phyloP scores from a whole-genome alignment of 2,329 filamentous ascomycete species.

The Venturia pyrina region DNA sequence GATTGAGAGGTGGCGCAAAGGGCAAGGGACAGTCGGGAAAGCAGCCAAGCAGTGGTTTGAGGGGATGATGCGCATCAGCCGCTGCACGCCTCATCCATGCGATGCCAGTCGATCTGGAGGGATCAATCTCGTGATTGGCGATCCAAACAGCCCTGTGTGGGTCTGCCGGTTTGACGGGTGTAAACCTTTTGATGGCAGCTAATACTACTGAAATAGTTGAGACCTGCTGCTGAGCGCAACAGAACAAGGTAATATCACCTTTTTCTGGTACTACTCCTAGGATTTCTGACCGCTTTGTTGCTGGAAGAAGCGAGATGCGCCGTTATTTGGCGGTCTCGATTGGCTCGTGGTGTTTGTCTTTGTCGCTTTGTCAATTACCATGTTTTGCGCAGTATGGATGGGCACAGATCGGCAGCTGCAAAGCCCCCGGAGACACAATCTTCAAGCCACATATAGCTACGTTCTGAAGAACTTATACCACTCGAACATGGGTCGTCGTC shows the following conservation, averaged over 20 bases:
- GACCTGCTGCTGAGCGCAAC: constrained; percentile 8
- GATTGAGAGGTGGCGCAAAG: constrained; percentile 23
- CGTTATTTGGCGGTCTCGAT: not conserved
- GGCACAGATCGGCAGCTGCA: constrained; percentile 1
- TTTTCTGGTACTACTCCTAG: not conserved
- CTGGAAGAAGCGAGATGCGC: not conserved
- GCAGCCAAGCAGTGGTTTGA: constrained; percentile 25
- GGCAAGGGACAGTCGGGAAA: constrained; percentile 29
- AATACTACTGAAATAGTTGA: constrained; percentile 12
- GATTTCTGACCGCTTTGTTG: not conserved
- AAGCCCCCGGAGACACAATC: not conserved
- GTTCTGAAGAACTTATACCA: not conserved
- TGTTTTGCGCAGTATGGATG: not conserved
- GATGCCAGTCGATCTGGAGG: constrained; percentile 6
- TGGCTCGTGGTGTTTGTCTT: not conserved
- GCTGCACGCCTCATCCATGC: not conserved
- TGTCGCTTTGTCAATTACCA: not conserved
- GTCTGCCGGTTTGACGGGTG: constrained; percentile 8
- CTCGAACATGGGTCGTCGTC: not conserved
- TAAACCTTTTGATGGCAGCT: not conserved
- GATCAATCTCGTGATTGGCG: not conserved
- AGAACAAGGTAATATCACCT: constrained; percentile 7
- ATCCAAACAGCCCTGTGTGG: constrained; percentile 1
- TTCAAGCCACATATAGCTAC: constrained; percentile 1
- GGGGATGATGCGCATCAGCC: constrained; percentile 14